These are phyloP conservation scores for Pulveroboletus sp. DNA, from an alignment of 768 basidiomycete species.

Conservation along the genomic window DNA sequence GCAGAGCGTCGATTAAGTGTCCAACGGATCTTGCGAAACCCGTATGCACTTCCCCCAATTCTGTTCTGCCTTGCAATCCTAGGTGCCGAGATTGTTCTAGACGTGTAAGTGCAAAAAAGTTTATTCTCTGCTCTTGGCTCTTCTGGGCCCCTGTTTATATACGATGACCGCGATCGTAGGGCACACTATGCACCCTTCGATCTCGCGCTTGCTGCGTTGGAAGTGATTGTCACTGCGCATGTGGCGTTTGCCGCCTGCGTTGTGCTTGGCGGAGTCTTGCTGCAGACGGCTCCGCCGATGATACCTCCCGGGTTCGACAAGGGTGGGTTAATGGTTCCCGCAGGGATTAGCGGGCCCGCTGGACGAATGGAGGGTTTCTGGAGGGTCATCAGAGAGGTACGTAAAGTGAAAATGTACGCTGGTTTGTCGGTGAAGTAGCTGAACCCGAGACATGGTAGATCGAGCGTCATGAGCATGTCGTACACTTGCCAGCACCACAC, in stretches of 20 bases:
- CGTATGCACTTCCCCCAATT: slow-evolving; percentile 66
- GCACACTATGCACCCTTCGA: slow-evolving; percentile 70
- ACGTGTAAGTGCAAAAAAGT: slow-evolving; percentile 44
- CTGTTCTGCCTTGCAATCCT: slow-evolving; percentile 53
- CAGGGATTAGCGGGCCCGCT: slow-evolving; percentile 26
- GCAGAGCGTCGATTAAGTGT: slow-evolving; percentile 6
- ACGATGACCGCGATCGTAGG: slow-evolving; percentile 17
- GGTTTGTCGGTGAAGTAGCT: not conserved
- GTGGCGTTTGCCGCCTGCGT: slow-evolving; percentile 82
- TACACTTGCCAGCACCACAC: slow-evolving; percentile 80
- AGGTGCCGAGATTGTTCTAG: slow-evolving; percentile 46
- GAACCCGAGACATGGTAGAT: slow-evolving; percentile 42
- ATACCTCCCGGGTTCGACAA: slow-evolving; percentile 5
- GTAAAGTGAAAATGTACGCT: slow-evolving; percentile 13
- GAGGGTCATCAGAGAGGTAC: slow-evolving; percentile 75
- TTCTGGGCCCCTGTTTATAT: not conserved
- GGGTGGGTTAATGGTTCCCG: slow-evolving; percentile 8
- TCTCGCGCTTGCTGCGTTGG: slow-evolving; percentile 73
- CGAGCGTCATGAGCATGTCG: slow-evolving; percentile 77
- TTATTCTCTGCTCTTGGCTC: not conserved
- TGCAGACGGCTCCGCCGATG: slow-evolving; percentile 79
- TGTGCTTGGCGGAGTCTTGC: slow-evolving; percentile 76
- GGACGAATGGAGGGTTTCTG: slow-evolving; percentile 80
- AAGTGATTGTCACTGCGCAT: slow-evolving; percentile 73
- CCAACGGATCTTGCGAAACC: slow-evolving; percentile 55